These are phyloP conservation scores for Linum usitatissimum DNA, from an alignment of 345 rosid species.

Conservation along the genomic window DNA sequence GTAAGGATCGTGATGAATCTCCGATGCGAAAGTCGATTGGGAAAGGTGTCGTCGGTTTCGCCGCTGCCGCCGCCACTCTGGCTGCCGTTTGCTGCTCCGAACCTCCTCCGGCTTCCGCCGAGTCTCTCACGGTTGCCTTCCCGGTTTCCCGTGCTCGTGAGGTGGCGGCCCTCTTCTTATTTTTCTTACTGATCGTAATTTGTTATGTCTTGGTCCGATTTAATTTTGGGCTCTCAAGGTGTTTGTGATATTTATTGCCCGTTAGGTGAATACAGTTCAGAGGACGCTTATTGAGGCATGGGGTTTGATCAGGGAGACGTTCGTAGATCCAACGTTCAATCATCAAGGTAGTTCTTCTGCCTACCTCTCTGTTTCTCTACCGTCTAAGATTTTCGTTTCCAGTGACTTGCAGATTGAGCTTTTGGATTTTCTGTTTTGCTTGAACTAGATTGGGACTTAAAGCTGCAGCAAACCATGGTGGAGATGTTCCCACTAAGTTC, in stretches of 20 bases:
- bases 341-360: conserved; percentile 50
- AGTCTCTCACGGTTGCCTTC: conserved; percentile 65
- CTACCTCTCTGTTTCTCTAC: too few relatives aligned
- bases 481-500: conserved; percentile 77
- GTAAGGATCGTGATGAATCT: too few relatives aligned
- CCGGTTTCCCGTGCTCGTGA: conserved; percentile 77
- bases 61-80: conserved; percentile 45
- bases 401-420: not conserved
- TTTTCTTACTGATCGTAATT: not conserved
- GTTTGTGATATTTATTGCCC: conserved; percentile 10
- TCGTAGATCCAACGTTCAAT: conserved; percentile 74
- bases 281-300: conserved; percentile 91
- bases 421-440: not conserved
- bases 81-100: conserved; percentile 31
- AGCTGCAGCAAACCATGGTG: conserved; percentile 82
- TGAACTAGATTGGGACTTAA: conserved; percentile 73
- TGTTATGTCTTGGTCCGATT: not conserved
- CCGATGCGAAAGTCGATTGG: conserved; percentile 16
- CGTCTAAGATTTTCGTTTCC: too few relatives aligned
- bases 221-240: not conserved
- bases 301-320: conserved; percentile 87
- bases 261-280: conserved; percentile 75
- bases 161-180: conserved; percentile 26
- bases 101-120: conserved; percentile 55
- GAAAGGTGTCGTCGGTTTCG: conserved; percentile 41